Evolutionary conservation across 495 filamentous ascomycete genomes (phyloP), one percentile per base, ranked within the genome.

Genomic region (Daldinia grandis): DNA sequence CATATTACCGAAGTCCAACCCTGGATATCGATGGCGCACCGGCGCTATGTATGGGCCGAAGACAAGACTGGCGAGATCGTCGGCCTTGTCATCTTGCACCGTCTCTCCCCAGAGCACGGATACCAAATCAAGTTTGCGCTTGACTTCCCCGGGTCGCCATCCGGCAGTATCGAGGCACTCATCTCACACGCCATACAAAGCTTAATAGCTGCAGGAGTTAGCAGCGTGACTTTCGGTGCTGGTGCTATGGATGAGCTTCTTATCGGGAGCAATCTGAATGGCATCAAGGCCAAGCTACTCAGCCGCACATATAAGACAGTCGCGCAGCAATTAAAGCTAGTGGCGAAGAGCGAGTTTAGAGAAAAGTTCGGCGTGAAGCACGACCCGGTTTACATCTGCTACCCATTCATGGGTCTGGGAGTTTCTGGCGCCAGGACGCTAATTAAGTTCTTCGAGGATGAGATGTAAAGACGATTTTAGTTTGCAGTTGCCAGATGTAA

Each of bases 51-150:
- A 74, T 93, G 92, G 80, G 90, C 91, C 27, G 78, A 85, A 64
- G 89, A 89, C 73, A 87, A 86, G 72, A 80, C 87, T 28, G 90
- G 90, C 71, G 86, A 82, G 62, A 87, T 95, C 69, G 87, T 84
- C 42, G 91, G 90, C 14, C 85, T 97, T 56, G 88, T 92, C 69
- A 87, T 91, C 37, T 78, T 97, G 66, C 90, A 89, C 62, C 89
- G 90, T 75, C 86, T 97, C 27, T 86, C 89, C 19, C 92, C 92
- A 0, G 77, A 85, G 35, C 87, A 94, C 69, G 92, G 92, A 61
- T 93, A 91, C 84, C 93, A 97, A 81, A 89, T 95, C 79, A 95
- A 97, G 81, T 95, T 92, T 79, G 89, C 89, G 44, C 87, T 95
- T 63, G 92, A 95, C 76, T 95, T 97, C 83, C 92, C 92, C 15